These are phyloP conservation scores for Saprolegnia diclina DNA, from an alignment of 352 stramenopile species.

Conservation along the genomic window DNA sequence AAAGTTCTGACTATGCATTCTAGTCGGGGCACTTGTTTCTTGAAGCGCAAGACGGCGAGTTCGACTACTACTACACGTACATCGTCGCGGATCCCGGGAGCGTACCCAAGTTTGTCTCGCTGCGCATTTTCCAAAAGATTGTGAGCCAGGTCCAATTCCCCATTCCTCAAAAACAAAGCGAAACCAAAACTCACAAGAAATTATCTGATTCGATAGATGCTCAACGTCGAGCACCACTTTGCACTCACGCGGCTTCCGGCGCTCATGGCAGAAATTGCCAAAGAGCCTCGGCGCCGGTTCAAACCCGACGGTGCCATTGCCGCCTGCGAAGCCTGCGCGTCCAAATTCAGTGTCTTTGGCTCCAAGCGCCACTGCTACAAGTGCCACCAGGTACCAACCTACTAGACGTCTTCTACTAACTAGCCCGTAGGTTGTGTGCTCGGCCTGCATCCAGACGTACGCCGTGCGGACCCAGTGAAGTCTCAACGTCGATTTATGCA, in stretches of 20 bases:
- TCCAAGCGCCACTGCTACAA: constrained; percentile 11
- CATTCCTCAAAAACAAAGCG: no score
- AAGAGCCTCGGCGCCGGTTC: background rate
- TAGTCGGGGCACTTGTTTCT: constrained; percentile 8
- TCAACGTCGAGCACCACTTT: constrained; percentile 8
- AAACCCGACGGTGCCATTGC: background rate
- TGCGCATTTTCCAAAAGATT: background rate
- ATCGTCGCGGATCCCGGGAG: background rate
- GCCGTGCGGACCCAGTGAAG: background rate
- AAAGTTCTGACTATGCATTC: constrained; percentile 23
- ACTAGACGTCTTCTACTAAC: no score
- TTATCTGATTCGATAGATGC: no score
- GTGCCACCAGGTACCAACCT: background rate
- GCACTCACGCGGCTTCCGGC: background rate
- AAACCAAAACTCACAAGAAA: no score
- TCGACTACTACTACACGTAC: background rate
- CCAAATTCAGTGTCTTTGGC: background rate
- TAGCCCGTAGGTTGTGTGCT: constrained; percentile 6
- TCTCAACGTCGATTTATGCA: background rate
- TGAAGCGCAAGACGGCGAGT: background rate
- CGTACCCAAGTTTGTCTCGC: background rate
- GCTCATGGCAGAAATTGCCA: background rate
- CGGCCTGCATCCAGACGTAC: constrained; percentile 1
- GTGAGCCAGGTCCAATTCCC: background rate
- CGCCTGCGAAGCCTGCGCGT: background rate